These are phyloP conservation scores for Excoecaria cochinchinensis DNA, from an alignment of 345 rosid genomes.

Conservation along the genomic window DNA sequence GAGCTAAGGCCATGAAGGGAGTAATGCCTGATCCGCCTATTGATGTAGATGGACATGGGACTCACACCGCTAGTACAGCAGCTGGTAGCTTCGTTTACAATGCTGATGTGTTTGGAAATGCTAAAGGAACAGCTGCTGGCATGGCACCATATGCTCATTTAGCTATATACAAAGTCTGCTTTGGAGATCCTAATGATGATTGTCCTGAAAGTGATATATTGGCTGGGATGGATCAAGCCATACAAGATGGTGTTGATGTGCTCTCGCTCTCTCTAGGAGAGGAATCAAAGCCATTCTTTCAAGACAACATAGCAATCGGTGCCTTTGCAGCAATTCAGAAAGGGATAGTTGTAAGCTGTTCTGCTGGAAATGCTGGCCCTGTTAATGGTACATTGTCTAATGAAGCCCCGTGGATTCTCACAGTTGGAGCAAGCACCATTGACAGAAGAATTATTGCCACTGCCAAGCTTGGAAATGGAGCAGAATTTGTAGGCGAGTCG, in stretches of 20 bases:
- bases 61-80: slow-evolving; percentile 30
- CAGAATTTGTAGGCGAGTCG: slow-evolving; percentile 5
- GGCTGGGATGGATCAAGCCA: slow-evolving; percentile 58
- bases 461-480: slow-evolving; percentile 31
- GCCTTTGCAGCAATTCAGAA: slow-evolving; percentile 30
- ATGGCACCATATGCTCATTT: slow-evolving; percentile 44
- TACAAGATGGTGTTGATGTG: slow-evolving; percentile 65
- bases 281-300: slow-evolving; percentile 22
- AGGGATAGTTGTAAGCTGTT: slow-evolving; percentile 35
- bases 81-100: slow-evolving; percentile 47
- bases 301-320: slow-evolving; percentile 31
- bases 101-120: slow-evolving; percentile 37
- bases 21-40: slow-evolving; percentile 1
- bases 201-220: slow-evolving; percentile 54
- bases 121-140: slow-evolving; percentile 58
- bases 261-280: slow-evolving; percentile 51
- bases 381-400: slow-evolving; percentile 15
- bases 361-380: slow-evolving; percentile 41
- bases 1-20: slow-evolving; percentile 6
- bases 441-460: slow-evolving; percentile 31
- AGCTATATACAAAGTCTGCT: slow-evolving; percentile 66
- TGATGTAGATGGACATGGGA: slow-evolving; percentile 29
- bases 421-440: slow-evolving; percentile 37
- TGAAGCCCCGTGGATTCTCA: slow-evolving; percentile 41
- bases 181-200: slow-evolving; percentile 26